Conservation (phyloP, 2,329 filamentous ascomycete species). For the Coniochaeta sp. region DNA sequence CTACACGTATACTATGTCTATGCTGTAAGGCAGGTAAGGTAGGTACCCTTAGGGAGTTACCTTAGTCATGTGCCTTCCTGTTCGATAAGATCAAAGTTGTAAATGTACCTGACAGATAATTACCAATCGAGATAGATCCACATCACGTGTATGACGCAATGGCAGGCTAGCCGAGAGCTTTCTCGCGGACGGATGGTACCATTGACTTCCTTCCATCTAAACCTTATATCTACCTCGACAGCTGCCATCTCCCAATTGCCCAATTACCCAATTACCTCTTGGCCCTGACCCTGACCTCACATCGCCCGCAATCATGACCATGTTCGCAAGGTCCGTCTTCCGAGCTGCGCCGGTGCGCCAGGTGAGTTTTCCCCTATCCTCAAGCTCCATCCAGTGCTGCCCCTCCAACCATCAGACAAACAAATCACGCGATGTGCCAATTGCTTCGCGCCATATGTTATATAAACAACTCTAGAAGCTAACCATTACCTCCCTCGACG, state of each 20-base stretch:
- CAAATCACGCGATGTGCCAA: not conserved
- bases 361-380: slow-evolving; percentile 35
- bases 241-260: not conserved
- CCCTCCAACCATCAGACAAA: not conserved
- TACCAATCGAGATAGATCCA: not conserved
- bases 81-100: too few relatives aligned
- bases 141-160: slow-evolving; percentile 3
- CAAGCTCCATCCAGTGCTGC: not conserved
- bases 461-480: not conserved
- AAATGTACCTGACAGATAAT: not conserved
- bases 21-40: too few relatives aligned
- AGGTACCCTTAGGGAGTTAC: too few relatives aligned
- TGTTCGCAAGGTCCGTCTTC: slow-evolving; percentile 62
- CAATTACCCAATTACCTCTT: not conserved
- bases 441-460: not conserved
- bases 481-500: slow-evolving; percentile 20
- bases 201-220: not conserved
- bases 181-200: not conserved
- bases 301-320: slow-evolving; percentile 27
- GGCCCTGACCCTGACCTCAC: not conserved
- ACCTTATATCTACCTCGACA: slow-evolving; percentile 1
- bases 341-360: slow-evolving; percentile 60
- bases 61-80: too few relatives aligned
- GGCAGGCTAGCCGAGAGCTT: not conserved
- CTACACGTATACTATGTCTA: too few relatives aligned